Conservation (phyloP, 1,284 basidiomycete genomes). For the Naganishia albida region DNA sequence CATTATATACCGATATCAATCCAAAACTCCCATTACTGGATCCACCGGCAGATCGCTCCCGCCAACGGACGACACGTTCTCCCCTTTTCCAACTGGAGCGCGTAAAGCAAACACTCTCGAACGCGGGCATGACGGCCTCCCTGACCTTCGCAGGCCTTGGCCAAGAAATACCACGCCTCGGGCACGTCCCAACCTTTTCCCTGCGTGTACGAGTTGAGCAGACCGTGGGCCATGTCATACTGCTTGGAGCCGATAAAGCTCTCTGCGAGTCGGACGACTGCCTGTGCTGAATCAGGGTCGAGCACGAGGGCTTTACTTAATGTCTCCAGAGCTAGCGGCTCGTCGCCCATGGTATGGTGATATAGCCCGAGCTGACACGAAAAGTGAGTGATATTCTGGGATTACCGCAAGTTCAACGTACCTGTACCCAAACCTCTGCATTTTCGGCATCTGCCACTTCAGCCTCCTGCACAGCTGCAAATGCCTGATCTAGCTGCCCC, state of each 20-base stretch:
- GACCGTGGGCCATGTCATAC: constrained; percentile 67
- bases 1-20: background rate
- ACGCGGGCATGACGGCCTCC: constrained; percentile 66
- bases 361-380: constrained; percentile 70
- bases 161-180: constrained; percentile 89
- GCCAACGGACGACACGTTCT: constrained; percentile 46
- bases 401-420: too few relatives aligned
- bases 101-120: constrained; percentile 71
- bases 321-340: constrained; percentile 65
- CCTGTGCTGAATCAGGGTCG: constrained; percentile 70
- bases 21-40: background rate
- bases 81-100: constrained; percentile 70
- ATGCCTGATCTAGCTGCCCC: constrained; percentile 84
- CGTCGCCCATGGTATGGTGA: constrained; percentile 52
- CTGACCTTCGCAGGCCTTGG: constrained; percentile 73
- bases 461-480: constrained; percentile 90
- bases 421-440: constrained; percentile 91
- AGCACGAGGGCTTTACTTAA: constrained; percentile 83
- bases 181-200: constrained; percentile 76
- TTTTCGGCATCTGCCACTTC: constrained; percentile 84
- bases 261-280: constrained; percentile 72
- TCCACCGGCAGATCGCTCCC: constrained; percentile 44
- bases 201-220: constrained; percentile 58
- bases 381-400: too few relatives aligned
- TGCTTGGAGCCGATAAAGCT: constrained; percentile 65